Evolutionary conservation across 2,329 filamentous ascomycete species (phyloP).

Genomic region (Macrophomina pseudophaseolina): DNA sequence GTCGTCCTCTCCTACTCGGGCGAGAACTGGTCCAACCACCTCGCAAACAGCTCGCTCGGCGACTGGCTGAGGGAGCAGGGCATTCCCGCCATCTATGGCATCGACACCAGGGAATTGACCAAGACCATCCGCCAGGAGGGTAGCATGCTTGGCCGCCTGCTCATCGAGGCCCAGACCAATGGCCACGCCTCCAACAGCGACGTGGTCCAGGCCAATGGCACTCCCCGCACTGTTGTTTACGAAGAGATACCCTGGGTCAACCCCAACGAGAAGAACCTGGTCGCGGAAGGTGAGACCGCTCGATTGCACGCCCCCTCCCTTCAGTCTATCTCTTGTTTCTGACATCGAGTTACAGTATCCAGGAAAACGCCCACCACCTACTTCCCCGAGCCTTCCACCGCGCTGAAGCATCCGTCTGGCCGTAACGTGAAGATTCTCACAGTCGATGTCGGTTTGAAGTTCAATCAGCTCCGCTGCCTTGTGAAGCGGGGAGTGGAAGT

Average conservation of each 20-base stretch:
- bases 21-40: slow-evolving; percentile 93
- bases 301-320: background rate
- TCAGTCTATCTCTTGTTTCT: background rate
- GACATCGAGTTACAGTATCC: slow-evolving; percentile 68
- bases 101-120: slow-evolving; percentile 91
- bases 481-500: slow-evolving; percentile 91
- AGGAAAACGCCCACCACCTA: slow-evolving; percentile 86
- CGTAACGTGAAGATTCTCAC: slow-evolving; percentile 86
- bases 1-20: slow-evolving; percentile 90
- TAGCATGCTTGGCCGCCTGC: slow-evolving; percentile 91
- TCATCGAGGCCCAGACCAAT: slow-evolving; percentile 42
- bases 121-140: slow-evolving; percentile 93
- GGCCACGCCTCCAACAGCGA: slow-evolving; percentile 45
- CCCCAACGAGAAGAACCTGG: slow-evolving; percentile 90
- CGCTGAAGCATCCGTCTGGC: slow-evolving; percentile 85
- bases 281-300: slow-evolving; percentile 79
- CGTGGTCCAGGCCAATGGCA: slow-evolving; percentile 38
- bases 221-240: slow-evolving; percentile 58
- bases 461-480: slow-evolving; percentile 95
- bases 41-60: slow-evolving; percentile 88
- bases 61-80: slow-evolving; percentile 96
- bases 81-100: slow-evolving; percentile 90
- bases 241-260: slow-evolving; percentile 87
- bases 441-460: slow-evolving; percentile 97
- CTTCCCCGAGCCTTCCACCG: slow-evolving; percentile 71